These are phyloP conservation scores for Tylopilus cervinicoccineus DNA, from an alignment of 768 basidiomycete genomes.

Conservation along the genomic window DNA sequence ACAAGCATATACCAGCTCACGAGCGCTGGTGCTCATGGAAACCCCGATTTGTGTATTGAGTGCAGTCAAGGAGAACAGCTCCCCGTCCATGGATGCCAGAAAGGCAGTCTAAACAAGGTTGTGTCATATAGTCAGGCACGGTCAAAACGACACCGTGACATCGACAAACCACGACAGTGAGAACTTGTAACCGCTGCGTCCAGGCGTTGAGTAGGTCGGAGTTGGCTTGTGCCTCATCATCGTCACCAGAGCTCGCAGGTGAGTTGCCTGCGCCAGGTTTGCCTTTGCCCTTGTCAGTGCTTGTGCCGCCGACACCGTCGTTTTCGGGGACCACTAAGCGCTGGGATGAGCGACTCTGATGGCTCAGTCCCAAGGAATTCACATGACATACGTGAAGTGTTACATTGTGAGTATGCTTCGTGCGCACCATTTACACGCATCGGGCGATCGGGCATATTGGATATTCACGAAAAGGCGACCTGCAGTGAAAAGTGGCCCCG, in stretches of 20 bases:
- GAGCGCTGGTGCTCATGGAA: slow-evolving; percentile 2
- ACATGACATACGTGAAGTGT: slow-evolving; percentile 16
- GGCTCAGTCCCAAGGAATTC: neutral
- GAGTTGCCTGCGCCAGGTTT: neutral
- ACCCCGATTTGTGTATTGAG: slow-evolving; percentile 19
- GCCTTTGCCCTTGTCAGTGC: slow-evolving; percentile 1
- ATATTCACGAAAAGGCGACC: neutral
- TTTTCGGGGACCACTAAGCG: slow-evolving; percentile 3
- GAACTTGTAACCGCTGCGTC: slow-evolving; percentile 25
- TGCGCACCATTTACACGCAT: neutral
- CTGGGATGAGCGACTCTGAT: neutral
- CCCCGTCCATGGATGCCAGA: slow-evolving; percentile 26
- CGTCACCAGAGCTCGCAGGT: neutral
- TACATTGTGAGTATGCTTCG: slow-evolving; percentile 3
- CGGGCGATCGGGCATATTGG: neutral
- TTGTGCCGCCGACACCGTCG: slow-evolving; percentile 5
- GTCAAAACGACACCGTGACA: neutral
- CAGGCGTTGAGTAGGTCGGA: slow-evolving; percentile 22
- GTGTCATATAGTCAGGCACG: neutral
- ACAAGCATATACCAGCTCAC: slow-evolving; percentile 26
- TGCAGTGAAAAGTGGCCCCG: slow-evolving; percentile 1
- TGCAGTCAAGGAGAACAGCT: slow-evolving; percentile 24
- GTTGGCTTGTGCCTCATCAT: slow-evolving; percentile 8
- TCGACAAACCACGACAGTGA: slow-evolving; percentile 27
- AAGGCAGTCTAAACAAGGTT: slow-evolving; percentile 26